Conservation (phyloP, 2,329 filamentous ascomycete genomes). For the Pseudodiploospora longispora region DNA sequence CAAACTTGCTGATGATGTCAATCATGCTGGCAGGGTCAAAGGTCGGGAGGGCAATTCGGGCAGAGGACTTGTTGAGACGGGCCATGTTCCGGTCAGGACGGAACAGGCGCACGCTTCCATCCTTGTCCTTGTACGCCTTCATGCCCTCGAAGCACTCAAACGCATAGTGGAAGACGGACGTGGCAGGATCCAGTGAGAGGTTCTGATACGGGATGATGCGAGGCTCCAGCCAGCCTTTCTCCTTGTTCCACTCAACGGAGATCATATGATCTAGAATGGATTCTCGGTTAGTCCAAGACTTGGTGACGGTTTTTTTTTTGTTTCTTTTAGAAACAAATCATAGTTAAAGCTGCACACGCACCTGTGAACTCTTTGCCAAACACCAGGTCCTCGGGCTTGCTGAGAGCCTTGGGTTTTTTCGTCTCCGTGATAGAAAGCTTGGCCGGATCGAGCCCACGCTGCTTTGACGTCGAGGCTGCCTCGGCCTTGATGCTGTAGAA, state of each 20-base stretch:
- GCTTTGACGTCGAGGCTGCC: slow-evolving; percentile 42
- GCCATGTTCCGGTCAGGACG: slow-evolving; percentile 94
- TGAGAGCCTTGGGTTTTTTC: slow-evolving; percentile 62
- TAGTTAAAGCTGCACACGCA: slow-evolving; percentile 23
- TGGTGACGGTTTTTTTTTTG: background rate
- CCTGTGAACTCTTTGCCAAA: slow-evolving; percentile 91
- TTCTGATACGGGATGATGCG: slow-evolving; percentile 92
- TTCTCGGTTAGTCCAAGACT: background rate
- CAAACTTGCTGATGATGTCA: slow-evolving; percentile 72
- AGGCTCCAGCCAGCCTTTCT: slow-evolving; percentile 74
- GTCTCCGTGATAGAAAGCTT: slow-evolving; percentile 71
- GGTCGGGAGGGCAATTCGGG: slow-evolving; percentile 86
- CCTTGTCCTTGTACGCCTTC: slow-evolving; percentile 93
- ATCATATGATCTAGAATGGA: slow-evolving; percentile 80
- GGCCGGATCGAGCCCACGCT: slow-evolving; percentile 65
- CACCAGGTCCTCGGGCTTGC: slow-evolving; percentile 71
- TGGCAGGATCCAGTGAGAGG: slow-evolving; percentile 89
- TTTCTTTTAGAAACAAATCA: background rate
- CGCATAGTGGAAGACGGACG: slow-evolving; percentile 97
- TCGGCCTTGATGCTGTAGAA: slow-evolving; percentile 46
- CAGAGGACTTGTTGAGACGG: slow-evolving; percentile 82
- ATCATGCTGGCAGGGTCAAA: slow-evolving; percentile 69
- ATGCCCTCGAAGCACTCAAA: slow-evolving; percentile 98
- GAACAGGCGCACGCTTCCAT: slow-evolving; percentile 77
- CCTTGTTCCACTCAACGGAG: slow-evolving; percentile 82